Base-by-base conservation (phyloP, 495 filamentous ascomycete species). In the Articulospora tetracladia region DNA sequence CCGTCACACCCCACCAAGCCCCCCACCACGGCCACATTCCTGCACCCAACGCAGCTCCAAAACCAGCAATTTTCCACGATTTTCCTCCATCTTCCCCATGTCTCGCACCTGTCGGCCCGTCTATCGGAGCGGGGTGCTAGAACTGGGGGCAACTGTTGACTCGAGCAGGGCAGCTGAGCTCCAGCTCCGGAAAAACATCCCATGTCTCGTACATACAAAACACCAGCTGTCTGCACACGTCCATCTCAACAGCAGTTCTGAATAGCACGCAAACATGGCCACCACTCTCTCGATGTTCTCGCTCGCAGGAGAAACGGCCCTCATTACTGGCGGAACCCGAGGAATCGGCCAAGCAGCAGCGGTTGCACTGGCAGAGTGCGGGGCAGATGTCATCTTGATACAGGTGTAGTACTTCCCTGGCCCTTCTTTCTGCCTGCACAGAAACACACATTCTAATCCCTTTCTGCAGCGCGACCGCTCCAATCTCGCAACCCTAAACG, bases 321-420 rank as follows among this genome's bases (percentile, higher is more conserved):
- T 96, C 49, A 78, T 96, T 30, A 97, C 93, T 0, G 93, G 93
- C 26, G 91, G 90, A 53, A 94, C 91, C 17, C 78, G 93, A 54
- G 93, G 93, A 23, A 96, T 97, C 53, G 93, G 93, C 17, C 85
- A 90, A 69, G 82, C 89, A 12, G 93, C 95, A 75, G 89, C 89
- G 44, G 69, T 96, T 59, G 90, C 86, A 2, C 71, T 92, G 12
- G 90, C 92, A 32, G 90, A 94, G 74, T 89, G 88, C 53, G 91
- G 91, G 44, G 91, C 91, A 60, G 89, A 96, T 70, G 78, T 93
- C 58, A 74, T 96, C 34, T 77, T 96, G 32, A 76, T 94, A 22
- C 83, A 85, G 73, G 83, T 82, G 63, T 55, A 68, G 30, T 57
- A 46, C 41, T n/a, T n/a, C n/a, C n/a, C n/a, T n/a, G n/a, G n/a